Conservation (phyloP, 768 basidiomycete species). For the Suillus fuscotomentosus region DNA sequence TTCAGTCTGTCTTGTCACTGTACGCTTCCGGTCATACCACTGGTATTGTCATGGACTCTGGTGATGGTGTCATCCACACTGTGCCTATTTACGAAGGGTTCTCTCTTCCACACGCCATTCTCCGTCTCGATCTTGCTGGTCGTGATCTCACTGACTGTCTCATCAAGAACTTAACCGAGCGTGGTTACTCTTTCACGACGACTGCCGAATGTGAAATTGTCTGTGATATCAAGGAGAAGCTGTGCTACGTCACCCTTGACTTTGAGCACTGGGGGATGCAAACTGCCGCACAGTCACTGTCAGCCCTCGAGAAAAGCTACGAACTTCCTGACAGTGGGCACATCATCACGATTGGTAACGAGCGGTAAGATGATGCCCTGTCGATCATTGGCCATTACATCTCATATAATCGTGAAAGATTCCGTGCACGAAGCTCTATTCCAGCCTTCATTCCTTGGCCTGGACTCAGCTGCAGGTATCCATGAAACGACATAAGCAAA, state of each 20-base stretch:
- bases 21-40: slow-evolving; percentile 96
- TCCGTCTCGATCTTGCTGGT: slow-evolving; percentile 89
- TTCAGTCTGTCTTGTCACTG: slow-evolving; percentile 72
- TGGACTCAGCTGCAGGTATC: slow-evolving; percentile 88
- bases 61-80: slow-evolving; percentile 94
- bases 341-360: slow-evolving; percentile 83
- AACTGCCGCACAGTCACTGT: slow-evolving; percentile 86
- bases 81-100: slow-evolving; percentile 98
- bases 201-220: slow-evolving; percentile 94
- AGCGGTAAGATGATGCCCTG: slow-evolving; percentile 38
- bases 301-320: slow-evolving; percentile 89
- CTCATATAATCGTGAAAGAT: slow-evolving; percentile 28
- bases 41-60: slow-evolving; percentile 92
- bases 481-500: slow-evolving; percentile 58
- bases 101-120: slow-evolving; percentile 89
- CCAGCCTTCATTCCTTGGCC: slow-evolving; percentile 57
- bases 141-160: slow-evolving; percentile 87
- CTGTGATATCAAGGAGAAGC: slow-evolving; percentile 91
- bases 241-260: slow-evolving; percentile 93
- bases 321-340: slow-evolving; percentile 93
- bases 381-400: not conserved
- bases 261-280: slow-evolving; percentile 94
- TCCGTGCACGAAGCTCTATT: slow-evolving; percentile 59
- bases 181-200: slow-evolving; percentile 93
- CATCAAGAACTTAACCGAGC: slow-evolving; percentile 84